These are phyloP conservation scores for Ustilago esculenta DNA, from an alignment of 1,284 basidiomycete species.

Conservation along the genomic window DNA sequence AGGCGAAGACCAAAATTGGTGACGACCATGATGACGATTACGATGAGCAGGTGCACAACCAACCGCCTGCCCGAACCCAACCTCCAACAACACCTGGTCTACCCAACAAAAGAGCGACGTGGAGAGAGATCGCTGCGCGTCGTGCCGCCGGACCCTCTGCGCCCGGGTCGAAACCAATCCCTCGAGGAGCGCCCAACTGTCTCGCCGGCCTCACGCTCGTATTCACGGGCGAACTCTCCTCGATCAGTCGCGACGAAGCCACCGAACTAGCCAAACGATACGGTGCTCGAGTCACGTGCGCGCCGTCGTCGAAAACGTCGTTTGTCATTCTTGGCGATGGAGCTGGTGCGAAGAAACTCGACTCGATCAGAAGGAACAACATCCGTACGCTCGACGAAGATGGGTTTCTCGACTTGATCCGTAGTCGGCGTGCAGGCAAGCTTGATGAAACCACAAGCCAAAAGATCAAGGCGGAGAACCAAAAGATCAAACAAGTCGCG, in stretches of 20 bases:
- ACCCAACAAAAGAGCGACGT: slow-evolving; percentile 9
- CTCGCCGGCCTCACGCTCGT: slow-evolving; percentile 89
- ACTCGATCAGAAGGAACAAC: slow-evolving; percentile 80
- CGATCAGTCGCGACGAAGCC: slow-evolving; percentile 88
- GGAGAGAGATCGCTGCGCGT: slow-evolving; percentile 69
- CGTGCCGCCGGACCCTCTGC: slow-evolving; percentile 76
- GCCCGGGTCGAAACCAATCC: slow-evolving; percentile 84
- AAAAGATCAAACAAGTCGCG: slow-evolving; percentile 68
- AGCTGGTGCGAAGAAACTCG: slow-evolving; percentile 87
- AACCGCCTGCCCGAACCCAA: too few species aligned
- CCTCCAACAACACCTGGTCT: slow-evolving; percentile 27
- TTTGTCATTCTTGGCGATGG: slow-evolving; percentile 89
- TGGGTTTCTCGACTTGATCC: slow-evolving; percentile 78
- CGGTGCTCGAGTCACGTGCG: slow-evolving; percentile 78
- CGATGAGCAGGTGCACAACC: too few species aligned
- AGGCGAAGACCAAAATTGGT: slow-evolving; percentile 50
- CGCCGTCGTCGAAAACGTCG: slow-evolving; percentile 88
- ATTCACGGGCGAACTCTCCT: slow-evolving; percentile 86
- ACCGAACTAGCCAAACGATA: slow-evolving; percentile 88
- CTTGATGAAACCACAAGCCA: slow-evolving; percentile 83
- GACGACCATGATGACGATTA: slow-evolving; percentile 27
- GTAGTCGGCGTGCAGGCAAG: slow-evolving; percentile 48
- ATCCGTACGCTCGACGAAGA: slow-evolving; percentile 85
- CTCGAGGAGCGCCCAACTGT: slow-evolving; percentile 80
- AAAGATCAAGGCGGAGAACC: slow-evolving; percentile 82